These are phyloP conservation scores for Colletotrichum brevisporum DNA, from an alignment of 2,329 filamentous ascomycete genomes.

Conservation along the genomic window DNA sequence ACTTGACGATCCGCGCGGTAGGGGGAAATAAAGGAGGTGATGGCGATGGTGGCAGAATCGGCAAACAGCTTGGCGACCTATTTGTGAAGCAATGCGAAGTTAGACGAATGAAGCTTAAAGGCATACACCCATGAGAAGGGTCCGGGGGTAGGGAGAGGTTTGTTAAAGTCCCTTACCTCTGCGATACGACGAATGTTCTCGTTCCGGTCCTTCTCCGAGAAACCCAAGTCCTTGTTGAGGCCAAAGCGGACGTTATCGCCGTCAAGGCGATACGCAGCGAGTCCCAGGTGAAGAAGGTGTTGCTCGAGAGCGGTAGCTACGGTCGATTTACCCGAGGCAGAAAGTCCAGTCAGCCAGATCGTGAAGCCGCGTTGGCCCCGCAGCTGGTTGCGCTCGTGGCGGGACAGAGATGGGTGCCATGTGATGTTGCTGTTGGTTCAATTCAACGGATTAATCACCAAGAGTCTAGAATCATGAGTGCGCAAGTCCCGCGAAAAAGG, in stretches of 20 bases:
- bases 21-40: constrained; percentile 97
- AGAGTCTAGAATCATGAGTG: not conserved
- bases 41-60: constrained; percentile 86
- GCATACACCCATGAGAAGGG: not conserved
- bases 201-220: constrained; percentile 91
- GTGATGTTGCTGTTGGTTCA: constrained; percentile 80
- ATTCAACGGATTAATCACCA: not conserved
- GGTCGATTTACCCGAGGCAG: constrained; percentile 96
- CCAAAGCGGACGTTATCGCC: constrained; percentile 99
- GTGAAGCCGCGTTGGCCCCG: constrained; percentile 93
- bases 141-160: not conserved
- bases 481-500: not conserved
- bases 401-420: constrained; percentile 87
- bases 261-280: constrained; percentile 92
- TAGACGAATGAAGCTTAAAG: not conserved
- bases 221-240: constrained; percentile 97
- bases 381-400: constrained; percentile 79
- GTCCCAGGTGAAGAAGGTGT: constrained; percentile 88
- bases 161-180: constrained; percentile 66
- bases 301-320: constrained; percentile 97
- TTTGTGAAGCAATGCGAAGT: constrained; percentile 6
- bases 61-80: constrained; percentile 96
- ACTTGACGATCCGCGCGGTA: constrained; percentile 89
- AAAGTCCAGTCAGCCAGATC: constrained; percentile 98
- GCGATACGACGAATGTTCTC: constrained; percentile 98